Base-by-base conservation (phyloP, 192 early-diverging fungal species). In the Phlyctochytrium planicorne region DNA sequence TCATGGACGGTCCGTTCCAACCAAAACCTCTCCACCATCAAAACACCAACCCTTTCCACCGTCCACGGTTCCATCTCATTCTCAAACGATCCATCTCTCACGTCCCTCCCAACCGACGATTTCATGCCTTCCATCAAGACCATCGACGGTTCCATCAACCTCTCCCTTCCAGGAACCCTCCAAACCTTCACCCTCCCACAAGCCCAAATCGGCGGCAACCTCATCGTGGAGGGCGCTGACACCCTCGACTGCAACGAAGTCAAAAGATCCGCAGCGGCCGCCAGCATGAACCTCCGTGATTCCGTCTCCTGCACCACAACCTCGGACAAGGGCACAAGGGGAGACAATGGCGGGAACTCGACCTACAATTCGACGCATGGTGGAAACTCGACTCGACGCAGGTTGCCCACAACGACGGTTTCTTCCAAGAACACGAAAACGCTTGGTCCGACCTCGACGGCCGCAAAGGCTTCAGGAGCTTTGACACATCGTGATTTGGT, bases 261-360 rank as follows among this genome's bases (percentile, higher is more conserved):
- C n/a, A n/a, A n/a, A n/a, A n/a, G n/a, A n/a, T n/a, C n/a, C n/a
- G n/a, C n/a, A n/a, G n/a, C n/a, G n/a, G n/a, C n/a, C n/a, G n/a
- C 56, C 2, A 27, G 60, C n/a, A 63, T 52, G 40, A 40, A 47
- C 37, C 20, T 63, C 62, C 23, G 35, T 47, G 30, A 23, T n/a
- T 17, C n/a, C 52, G 62, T 63, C 62, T 29, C 52, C 36, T 4
- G 62, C 62, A 63, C 35, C 29, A 47, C 52, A 63, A 20, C 34
- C 23, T 40, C 62, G 35, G 35, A 63, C 62, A 20, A 63, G 35
- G 29, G 62, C 62, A 47, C 35, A 63, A 1, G 62, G 62, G 62
- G 52, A 63, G 3, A 47, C 29, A 30, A 52, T 63, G 62, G 25
- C 25, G n/a, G n/a, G n/a, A n/a, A n/a, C n/a, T n/a, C n/a, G n/a